Evolutionary conservation across 352 stramenopile genomes (phyloP).

Genomic region (Blastocystis sp.): DNA sequence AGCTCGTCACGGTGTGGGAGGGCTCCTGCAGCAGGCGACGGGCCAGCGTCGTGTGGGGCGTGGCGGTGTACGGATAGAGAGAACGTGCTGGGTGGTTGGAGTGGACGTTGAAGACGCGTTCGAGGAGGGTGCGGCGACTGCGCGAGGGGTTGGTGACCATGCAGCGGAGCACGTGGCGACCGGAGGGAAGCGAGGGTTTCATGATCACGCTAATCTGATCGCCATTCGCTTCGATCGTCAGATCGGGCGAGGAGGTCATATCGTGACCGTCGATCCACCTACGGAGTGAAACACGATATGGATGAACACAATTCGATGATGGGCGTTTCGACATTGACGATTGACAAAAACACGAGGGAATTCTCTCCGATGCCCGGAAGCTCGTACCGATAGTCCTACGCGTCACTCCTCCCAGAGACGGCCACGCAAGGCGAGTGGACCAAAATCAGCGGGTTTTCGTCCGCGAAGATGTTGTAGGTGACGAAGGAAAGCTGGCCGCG

Average conservation of each 20-base stretch:
- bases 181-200: constrained; percentile 1
- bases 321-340: constrained; percentile 1
- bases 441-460: constrained; percentile 38
- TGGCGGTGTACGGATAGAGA: too few relatives aligned
- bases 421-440: constrained; percentile 34
- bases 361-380: background rate
- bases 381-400: constrained; percentile 51
- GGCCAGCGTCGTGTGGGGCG: too few relatives aligned
- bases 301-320: background rate
- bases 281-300: background rate
- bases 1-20: background rate
- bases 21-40: background rate
- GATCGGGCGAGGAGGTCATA: background rate
- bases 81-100: background rate
- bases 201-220: constrained; percentile 1
- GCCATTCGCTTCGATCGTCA: background rate
- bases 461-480: constrained; percentile 49
- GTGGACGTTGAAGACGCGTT: background rate
- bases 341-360: constrained; percentile 35
- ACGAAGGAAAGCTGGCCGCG: constrained; percentile 41
- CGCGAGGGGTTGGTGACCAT: background rate
- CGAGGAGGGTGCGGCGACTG: background rate
- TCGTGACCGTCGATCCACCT: constrained; percentile 40
- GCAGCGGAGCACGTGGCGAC: constrained; percentile 6
- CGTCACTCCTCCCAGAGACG: background rate